Evolutionary conservation across 2,329 filamentous ascomycete genomes (phyloP).

Genomic region (Ophioceras dolichostomum): DNA sequence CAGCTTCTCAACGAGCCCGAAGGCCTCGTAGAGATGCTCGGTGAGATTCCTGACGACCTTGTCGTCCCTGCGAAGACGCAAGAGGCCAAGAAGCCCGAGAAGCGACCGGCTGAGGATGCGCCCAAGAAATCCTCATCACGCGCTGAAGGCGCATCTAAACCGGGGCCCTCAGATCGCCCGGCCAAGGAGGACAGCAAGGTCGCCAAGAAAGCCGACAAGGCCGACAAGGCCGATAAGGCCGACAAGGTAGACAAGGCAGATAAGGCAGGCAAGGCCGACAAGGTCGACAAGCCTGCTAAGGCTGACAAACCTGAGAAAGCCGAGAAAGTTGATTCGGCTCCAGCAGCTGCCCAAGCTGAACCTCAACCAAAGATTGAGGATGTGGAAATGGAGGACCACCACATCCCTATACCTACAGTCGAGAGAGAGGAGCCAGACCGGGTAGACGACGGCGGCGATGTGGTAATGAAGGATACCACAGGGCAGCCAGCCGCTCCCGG

Average conservation of each 20-base stretch:
- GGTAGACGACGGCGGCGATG: conserved; percentile 16
- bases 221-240: background rate
- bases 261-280: background rate
- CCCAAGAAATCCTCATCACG: background rate
- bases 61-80: too few species aligned
- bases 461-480: conserved; percentile 25
- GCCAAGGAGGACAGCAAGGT: background rate
- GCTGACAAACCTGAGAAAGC: background rate
- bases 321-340: background rate
- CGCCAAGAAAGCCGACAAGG: background rate
- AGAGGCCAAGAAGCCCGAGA: too few species aligned
- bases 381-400: conserved; percentile 23
- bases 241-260: background rate
- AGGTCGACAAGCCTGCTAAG: background rate
- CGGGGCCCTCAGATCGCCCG: too few species aligned
- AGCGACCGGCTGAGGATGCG: background rate
- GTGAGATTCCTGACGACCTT: conserved; percentile 23
- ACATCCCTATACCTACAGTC: conserved; percentile 12
- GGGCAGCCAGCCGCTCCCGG: too few species aligned
- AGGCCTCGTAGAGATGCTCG: conserved; percentile 28
- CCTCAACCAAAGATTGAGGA: conserved; percentile 26
- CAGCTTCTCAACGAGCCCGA: conserved; percentile 33
- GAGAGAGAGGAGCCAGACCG: conserved; percentile 10
- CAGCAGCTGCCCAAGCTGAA: conserved; percentile 7
- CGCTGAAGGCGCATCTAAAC: background rate